Conservation (phyloP, 257 asterid species). For the Handroanthus guayacan region DNA sequence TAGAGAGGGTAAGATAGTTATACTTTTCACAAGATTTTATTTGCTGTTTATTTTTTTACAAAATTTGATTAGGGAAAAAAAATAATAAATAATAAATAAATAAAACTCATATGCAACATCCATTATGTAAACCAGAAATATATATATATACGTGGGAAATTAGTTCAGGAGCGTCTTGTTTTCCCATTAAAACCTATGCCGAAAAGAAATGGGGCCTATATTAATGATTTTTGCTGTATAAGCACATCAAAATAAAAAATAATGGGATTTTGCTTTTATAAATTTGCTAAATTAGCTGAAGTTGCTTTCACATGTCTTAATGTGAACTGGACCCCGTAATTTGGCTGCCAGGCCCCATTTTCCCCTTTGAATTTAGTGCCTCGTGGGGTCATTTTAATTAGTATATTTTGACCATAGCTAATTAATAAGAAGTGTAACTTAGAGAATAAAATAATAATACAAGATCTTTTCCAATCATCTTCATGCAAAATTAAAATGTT, state of each 20-base stretch:
- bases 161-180: not conserved
- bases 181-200: not conserved
- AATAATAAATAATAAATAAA: not conserved
- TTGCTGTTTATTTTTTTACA: no score
- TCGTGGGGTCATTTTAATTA: no score
- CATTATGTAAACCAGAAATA: not conserved
- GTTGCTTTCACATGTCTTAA: constrained; percentile 1
- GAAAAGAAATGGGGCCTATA: constrained; percentile 22
- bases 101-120: not conserved
- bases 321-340: not conserved
- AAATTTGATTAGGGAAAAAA: no score
- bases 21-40: no score
- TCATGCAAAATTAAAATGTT: no score
- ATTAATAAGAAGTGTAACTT: no score
- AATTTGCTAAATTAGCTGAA: constrained; percentile 8
- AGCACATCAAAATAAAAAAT: constrained; percentile 7
- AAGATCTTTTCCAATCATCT: no score
- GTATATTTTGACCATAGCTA: no score
- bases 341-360: no score
- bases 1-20: no score
- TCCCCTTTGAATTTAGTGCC: no score
- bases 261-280: constrained; percentile 11
- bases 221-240: constrained; percentile 5
- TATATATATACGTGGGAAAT: not conserved
- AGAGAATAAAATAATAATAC: no score